Evolutionary conservation across 768 basidiomycete genomes (phyloP), one percentile per base, ranked within the genome.

Genomic region (Boletus tylopilopsis): DNA sequence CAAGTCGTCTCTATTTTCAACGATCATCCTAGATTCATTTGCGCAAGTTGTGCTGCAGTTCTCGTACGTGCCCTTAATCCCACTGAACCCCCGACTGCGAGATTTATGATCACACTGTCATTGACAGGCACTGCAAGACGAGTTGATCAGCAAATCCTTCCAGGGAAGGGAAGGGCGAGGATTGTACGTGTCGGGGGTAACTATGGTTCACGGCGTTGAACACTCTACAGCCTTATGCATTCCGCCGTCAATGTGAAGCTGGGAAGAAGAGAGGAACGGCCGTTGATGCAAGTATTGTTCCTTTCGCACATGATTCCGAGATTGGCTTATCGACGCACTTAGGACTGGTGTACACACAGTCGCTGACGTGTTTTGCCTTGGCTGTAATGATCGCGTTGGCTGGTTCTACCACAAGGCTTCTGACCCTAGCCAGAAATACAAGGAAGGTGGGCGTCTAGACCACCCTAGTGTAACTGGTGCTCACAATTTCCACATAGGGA

Each of bases 331-430:
- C 11, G 13, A 43, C 30, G 16, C 54, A 16, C 35, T 19, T 50
- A 90, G 88, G 48, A 91, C 89, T 7, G 89, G 89, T 5, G 78
- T 87, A 5, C 87, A 91, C 55, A 84, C 84, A 1, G 90, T 92
- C 7, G 85, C 87, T 12, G 90, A 92, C 61, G 79, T 83, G 1
- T 90, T 80, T 62, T 92, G 90, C 60, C 45, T 87, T 27, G 87
- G 87, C 0, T 92, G 90, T 68, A 82, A 84, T 49, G 87, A 87
- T 15, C 76, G 86, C 30, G 49, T 91, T 5, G 89, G 90, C 1
- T 92, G 90, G 89, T 89, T 75, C 61, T 92, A 92, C 57, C 81
- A 87, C 64, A 86, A 84, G 61, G 87, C 90, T 12, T 77, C 83
- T 0, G 86, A 91, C 55, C 70, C 73, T 33, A 75, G 79, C 3